Percentiles rank a stretch among this genome's conserved stretches.
Conservation (phyloP, 192 early-diverging fungal species). For the Coemansia aciculifera region DNA sequence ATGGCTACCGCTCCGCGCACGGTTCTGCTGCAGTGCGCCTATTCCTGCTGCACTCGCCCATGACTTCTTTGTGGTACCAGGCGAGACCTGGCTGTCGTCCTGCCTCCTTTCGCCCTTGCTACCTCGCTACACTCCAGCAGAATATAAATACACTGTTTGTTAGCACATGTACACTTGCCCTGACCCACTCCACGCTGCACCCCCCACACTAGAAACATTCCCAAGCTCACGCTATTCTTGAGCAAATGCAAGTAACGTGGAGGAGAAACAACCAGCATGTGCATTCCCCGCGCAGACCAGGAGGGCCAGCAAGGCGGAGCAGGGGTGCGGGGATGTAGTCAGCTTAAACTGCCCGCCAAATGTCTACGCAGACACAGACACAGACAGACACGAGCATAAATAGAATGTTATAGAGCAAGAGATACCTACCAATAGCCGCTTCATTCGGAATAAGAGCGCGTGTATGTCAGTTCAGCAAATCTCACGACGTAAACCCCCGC, state of each 20-base stretch:
- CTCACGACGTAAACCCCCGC: background rate
- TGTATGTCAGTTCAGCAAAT: background rate
- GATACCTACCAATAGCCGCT: slow-evolving; percentile 27
- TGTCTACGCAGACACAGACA: background rate
- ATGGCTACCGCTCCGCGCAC: slow-evolving; percentile 45
- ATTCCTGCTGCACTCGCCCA: slow-evolving; percentile 34
- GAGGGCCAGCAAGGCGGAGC: slow-evolving; percentile 5
- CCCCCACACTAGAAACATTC: slow-evolving; percentile 8
- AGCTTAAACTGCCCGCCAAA: background rate
- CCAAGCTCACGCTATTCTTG: background rate
- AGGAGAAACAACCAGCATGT: slow-evolving; percentile 6
- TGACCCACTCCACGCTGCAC: background rate
- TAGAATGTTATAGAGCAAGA: background rate
- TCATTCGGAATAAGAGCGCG: slow-evolving; percentile 1
- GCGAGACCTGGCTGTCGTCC: slow-evolving; percentile 29
- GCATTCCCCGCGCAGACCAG: background rate
- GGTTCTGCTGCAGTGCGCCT: slow-evolving; percentile 29
- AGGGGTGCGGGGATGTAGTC: background rate
- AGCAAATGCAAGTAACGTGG: slow-evolving; percentile 4
- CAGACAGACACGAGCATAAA: background rate
- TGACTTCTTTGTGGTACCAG: slow-evolving; percentile 22
- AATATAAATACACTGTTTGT: background rate
- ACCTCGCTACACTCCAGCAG: slow-evolving; percentile 32
- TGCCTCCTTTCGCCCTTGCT: slow-evolving; percentile 31
- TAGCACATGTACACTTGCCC: background rate